These are phyloP conservation scores for Glebionis coronaria DNA, from an alignment of 129 eudicot genomes.

Conservation along the genomic window DNA sequence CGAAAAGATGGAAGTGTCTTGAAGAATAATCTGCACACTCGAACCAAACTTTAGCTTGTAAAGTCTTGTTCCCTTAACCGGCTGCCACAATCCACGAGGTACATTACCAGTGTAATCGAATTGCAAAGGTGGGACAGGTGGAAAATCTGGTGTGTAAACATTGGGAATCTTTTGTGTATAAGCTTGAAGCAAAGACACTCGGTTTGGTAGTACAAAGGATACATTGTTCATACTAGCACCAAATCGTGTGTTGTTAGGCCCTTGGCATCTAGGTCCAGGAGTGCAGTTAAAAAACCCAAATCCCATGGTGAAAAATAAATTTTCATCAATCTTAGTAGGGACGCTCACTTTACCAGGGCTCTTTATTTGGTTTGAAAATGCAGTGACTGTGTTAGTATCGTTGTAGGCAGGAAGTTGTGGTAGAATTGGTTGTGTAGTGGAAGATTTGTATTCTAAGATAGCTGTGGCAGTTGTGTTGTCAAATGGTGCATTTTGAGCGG, in stretches of 20 bases:
- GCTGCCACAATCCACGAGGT: conserved; percentile 57
- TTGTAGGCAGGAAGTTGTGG: conserved; percentile 72
- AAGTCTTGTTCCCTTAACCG: conserved; percentile 47
- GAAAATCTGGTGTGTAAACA: conserved; percentile 60
- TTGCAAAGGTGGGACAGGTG: conserved; percentile 54
- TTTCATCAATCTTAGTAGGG: conserved; percentile 53
- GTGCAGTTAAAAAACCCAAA: conserved; percentile 58
- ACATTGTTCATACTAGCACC: conserved; percentile 18
- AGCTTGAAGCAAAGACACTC: conserved; percentile 56
- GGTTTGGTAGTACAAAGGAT: conserved; percentile 52
- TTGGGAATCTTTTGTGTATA: conserved; percentile 51
- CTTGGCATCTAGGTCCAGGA: conserved; percentile 75
- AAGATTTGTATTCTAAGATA: conserved; percentile 57
- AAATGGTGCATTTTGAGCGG: conserved; percentile 53
- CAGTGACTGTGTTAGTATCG: conserved; percentile 61
- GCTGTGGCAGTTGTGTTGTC: conserved; percentile 88
- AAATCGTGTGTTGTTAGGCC: conserved; percentile 32
- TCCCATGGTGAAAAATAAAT: conserved; percentile 53
- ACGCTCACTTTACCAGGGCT: conserved; percentile 47
- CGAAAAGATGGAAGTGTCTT: conserved; percentile 55
- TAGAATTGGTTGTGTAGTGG: conserved; percentile 43
- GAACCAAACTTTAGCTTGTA: conserved; percentile 59
- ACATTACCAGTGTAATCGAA: conserved; percentile 71
- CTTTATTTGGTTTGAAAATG: conserved; percentile 48
- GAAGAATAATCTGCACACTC: conserved; percentile 49